Evolutionary conservation across 768 basidiomycete genomes (phyloP).

Genomic region (Bullera alba): DNA sequence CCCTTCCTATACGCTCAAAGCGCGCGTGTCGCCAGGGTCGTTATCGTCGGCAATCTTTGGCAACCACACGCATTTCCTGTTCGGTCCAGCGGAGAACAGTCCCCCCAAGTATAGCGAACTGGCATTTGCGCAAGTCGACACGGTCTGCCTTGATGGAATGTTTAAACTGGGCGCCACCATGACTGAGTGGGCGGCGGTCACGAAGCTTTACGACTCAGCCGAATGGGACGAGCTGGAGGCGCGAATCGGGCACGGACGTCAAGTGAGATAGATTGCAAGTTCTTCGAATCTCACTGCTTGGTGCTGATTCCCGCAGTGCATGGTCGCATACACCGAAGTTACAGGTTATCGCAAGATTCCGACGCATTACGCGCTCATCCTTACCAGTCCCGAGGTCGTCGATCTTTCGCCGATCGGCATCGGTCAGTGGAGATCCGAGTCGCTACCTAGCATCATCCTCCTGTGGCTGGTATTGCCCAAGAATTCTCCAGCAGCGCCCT

Average conservation of each 20-base stretch:
- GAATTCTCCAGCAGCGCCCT: background rate
- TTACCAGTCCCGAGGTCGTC: slow-evolving; percentile 1
- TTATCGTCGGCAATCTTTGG: background rate
- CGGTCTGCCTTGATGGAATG: slow-evolving; percentile 1
- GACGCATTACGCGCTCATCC: slow-evolving; percentile 12
- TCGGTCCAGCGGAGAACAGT: background rate
- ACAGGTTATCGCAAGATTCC: slow-evolving; percentile 1
- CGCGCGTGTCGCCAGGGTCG: too few relatives aligned
- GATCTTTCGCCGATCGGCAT: slow-evolving; percentile 1
- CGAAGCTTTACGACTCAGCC: too few relatives aligned
- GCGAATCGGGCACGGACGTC: background rate
- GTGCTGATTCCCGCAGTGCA: slow-evolving; percentile 6
- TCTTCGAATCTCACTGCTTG: background rate
- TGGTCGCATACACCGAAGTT: slow-evolving; percentile 9
- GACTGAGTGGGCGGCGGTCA: slow-evolving; percentile 11
- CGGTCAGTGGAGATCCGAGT: slow-evolving; percentile 1
- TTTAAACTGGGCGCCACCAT: slow-evolving; percentile 8
- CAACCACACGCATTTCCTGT: background rate
- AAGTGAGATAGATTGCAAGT: background rate
- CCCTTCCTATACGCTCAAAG: too few relatives aligned
- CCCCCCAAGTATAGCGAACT: background rate
- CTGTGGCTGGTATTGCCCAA: slow-evolving; percentile 9
- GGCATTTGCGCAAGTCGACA: slow-evolving; percentile 4
- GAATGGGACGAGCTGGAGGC: slow-evolving; percentile 5
- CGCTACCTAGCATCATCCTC: slow-evolving; percentile 3